A percentile compares a stretch with the other conserved stretches of the same genome.
Conservation (phyloP, 148 eudicot genomes). For the Vaccinium macrocarpon region DNA sequence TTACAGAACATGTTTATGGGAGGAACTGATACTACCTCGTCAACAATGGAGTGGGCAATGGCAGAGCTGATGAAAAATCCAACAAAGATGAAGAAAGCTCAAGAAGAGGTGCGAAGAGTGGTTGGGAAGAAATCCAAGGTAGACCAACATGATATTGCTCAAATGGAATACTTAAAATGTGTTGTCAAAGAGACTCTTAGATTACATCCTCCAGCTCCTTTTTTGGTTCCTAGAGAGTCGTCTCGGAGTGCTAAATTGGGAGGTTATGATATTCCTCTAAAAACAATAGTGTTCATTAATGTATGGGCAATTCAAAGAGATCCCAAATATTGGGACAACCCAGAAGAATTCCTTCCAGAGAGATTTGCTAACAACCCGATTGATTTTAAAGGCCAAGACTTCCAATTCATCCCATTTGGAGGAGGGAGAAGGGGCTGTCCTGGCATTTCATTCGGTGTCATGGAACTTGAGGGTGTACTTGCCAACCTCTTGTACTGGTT, state of each 20-base stretch:
- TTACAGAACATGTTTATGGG: slow-evolving; percentile 10
- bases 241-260: not conserved
- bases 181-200: slow-evolving; percentile 22
- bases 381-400: no score
- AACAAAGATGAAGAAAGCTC: slow-evolving; percentile 10
- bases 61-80: slow-evolving; percentile 9
- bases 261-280: slow-evolving; percentile 30
- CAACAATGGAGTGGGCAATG: slow-evolving; percentile 21
- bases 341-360: no score
- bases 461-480: no score
- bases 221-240: slow-evolving; percentile 7
- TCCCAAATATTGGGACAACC: no score
- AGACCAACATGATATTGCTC: not conserved
- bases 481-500: no score
- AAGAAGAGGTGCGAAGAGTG: slow-evolving; percentile 17
- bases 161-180: slow-evolving; percentile 17
- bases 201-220: slow-evolving; percentile 17
- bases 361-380: no score
- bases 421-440: no score
- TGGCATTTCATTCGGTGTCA: no score
- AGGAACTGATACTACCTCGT: slow-evolving; percentile 13
- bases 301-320: slow-evolving; percentile 36
- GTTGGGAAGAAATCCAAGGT: not conserved
- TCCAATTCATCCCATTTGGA: no score
- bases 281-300: slow-evolving; percentile 30